Evolutionary conservation across 305 asterid genomes (phyloP).

Genomic region (Solanum aculeatissimum): DNA sequence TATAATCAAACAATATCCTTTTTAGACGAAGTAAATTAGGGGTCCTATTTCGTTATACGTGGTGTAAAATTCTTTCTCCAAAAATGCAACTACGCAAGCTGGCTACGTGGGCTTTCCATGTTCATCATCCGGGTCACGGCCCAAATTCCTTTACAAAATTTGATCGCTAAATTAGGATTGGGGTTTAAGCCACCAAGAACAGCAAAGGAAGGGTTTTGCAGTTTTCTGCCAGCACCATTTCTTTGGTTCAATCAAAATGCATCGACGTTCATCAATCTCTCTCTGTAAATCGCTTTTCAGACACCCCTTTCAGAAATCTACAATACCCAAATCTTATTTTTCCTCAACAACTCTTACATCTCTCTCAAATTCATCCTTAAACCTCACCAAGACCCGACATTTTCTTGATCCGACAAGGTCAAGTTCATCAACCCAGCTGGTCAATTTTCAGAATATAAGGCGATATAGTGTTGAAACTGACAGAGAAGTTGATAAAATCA

Average conservation of each 20-base stretch:
- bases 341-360: constrained; percentile 2
- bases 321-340: constrained; percentile 21
- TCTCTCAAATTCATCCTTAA: constrained; percentile 7
- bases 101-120: neutral
- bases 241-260: constrained; percentile 31
- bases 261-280: constrained; percentile 30
- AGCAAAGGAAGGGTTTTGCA: neutral
- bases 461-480: constrained; percentile 48
- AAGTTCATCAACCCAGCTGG: constrained; percentile 18
- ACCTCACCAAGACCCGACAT: constrained; percentile 9
- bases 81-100: neutral
- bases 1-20: too few relatives aligned
- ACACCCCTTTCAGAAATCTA: constrained; percentile 17
- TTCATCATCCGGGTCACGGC: neutral
- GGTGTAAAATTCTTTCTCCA: too few relatives aligned
- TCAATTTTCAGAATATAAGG: constrained; percentile 17
- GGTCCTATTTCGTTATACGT: too few relatives aligned
- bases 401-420: constrained; percentile 10
- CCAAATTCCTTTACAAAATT: neutral
- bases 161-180: neutral
- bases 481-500: constrained; percentile 66
- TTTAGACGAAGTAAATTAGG: too few relatives aligned
- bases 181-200: neutral
- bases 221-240: neutral
- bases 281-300: constrained; percentile 25